Conservation (phyloP, 495 filamentous ascomycete genomes). For the Astrocystis sublimbata region DNA sequence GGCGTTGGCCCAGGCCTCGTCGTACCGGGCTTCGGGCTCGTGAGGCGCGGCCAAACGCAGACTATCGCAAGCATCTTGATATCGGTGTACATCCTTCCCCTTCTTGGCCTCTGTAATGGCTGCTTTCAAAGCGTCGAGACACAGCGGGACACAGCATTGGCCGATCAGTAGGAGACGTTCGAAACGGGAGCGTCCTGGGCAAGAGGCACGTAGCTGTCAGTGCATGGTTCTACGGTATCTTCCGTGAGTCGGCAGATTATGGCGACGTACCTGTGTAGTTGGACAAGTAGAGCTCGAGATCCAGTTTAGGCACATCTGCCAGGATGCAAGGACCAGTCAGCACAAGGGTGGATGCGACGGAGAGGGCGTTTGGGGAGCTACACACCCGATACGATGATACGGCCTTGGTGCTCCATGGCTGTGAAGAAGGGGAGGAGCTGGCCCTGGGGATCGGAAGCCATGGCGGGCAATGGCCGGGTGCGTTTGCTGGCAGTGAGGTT, state of each 20-base stretch:
- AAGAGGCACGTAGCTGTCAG: not conserved
- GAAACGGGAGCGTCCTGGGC: conserved; percentile 67
- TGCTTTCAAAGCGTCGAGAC: conserved; percentile 75
- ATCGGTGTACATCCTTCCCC: conserved; percentile 71
- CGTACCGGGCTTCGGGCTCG: conserved; percentile 66
- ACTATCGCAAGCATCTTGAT: conserved; percentile 66
- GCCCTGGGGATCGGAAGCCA: conserved; percentile 31
- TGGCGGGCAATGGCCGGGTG: not conserved
- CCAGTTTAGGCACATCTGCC: conserved; percentile 83
- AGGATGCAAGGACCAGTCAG: conserved; percentile 6
- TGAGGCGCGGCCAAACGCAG: conserved; percentile 62
- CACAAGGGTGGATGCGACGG: not conserved
- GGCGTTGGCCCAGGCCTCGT: conserved; percentile 68
- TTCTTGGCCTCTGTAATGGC: conserved; percentile 76
- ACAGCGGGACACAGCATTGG: conserved; percentile 70
- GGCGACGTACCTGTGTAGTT: conserved; percentile 75
- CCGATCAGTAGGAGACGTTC: conserved; percentile 83
- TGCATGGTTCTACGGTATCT: not conserved
- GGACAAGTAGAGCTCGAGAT: conserved; percentile 87
- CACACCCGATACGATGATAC: conserved; percentile 50
- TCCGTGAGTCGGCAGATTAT: not conserved
- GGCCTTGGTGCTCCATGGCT: conserved; percentile 44
- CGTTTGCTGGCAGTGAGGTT: not conserved
- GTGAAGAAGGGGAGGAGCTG: conserved; percentile 45
- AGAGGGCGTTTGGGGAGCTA: not conserved